Evolutionary conservation across 371 early-diverging fungal species (phyloP).

Genomic region (Massospora cicadina): DNA sequence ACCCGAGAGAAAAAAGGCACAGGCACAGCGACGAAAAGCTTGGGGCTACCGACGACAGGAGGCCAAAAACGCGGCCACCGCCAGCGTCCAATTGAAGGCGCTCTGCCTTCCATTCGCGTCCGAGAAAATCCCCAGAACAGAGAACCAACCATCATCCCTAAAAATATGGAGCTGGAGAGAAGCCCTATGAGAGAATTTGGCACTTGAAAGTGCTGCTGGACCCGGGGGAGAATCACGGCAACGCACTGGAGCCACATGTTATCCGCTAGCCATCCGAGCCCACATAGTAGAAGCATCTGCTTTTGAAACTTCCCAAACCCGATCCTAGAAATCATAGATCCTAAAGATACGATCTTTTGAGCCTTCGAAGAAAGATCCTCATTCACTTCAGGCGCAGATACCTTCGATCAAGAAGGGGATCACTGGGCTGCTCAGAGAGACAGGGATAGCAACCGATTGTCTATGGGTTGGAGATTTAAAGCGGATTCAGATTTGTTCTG

Average conservation of each 20-base stretch:
- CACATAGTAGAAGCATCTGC: conserved; percentile 52
- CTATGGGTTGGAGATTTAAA: neutral
- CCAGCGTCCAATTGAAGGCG: conserved; percentile 62
- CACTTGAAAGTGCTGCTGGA: conserved; percentile 31
- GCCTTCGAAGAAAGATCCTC: neutral
- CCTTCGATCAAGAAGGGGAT: neutral
- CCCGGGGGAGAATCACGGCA: conserved; percentile 1
- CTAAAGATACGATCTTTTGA: conserved; percentile 19
- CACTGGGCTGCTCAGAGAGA: neutral
- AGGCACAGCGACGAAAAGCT: conserved; percentile 41
- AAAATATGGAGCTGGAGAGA: conserved; percentile 43
- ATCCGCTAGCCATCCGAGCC: conserved; percentile 73
- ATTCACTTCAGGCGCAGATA: neutral
- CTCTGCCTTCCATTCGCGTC: conserved; percentile 56
- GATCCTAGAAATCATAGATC: conserved; percentile 39
- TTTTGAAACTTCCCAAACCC: conserved; percentile 64
- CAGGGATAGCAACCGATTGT: neutral
- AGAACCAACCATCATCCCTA: conserved; percentile 69
- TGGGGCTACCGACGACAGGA: conserved; percentile 43
- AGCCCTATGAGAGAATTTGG: conserved; percentile 36
- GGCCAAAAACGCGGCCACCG: conserved; percentile 50
- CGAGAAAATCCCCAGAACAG: conserved; percentile 60
- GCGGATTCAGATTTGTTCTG: neutral
- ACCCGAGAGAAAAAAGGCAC: conserved; percentile 45
- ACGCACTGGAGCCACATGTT: conserved; percentile 20